Evolutionary conservation across 441 rosid species (phyloP).

Genomic region (Breynia disticha): DNA sequence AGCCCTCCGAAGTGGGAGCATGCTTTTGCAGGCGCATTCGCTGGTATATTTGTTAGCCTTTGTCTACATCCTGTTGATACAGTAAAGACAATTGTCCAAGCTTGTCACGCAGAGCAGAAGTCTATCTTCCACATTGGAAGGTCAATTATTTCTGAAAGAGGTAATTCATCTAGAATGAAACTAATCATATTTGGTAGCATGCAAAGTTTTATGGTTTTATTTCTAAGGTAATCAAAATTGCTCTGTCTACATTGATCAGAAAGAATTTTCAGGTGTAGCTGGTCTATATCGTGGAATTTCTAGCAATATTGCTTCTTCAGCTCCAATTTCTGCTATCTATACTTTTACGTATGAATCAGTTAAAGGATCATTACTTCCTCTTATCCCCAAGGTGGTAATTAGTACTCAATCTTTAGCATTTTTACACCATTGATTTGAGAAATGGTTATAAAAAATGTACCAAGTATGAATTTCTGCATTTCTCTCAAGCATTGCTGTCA

Average conservation of each 20-base stretch:
- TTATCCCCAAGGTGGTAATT: conserved; percentile 49
- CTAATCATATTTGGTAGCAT: conserved; percentile 2
- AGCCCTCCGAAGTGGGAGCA: conserved; percentile 59
- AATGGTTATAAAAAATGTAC: too few relatives aligned
- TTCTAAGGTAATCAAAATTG: not conserved
- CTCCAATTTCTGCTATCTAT: conserved; percentile 85
- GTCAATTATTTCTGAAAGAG: conserved; percentile 82
- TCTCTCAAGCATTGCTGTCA: not conserved
- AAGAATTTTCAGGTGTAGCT: conserved; percentile 44
- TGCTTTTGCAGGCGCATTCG: conserved; percentile 89
- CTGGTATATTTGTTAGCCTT: conserved; percentile 74
- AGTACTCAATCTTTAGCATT: not conserved
- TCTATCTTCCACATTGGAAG: conserved; percentile 53
- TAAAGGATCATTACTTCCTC: conserved; percentile 71
- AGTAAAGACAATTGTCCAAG: conserved; percentile 68
- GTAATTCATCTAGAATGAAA: conserved; percentile 24
- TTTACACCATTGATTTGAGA: too few relatives aligned
- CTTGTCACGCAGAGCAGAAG: conserved; percentile 58
- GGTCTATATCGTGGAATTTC: conserved; percentile 74
- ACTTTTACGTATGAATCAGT: conserved; percentile 78
- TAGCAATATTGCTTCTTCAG: conserved; percentile 74
- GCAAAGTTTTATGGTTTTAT: not conserved
- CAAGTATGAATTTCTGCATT: not conserved
- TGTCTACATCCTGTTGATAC: conserved; percentile 94
- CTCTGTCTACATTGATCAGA: conserved; percentile 10